These are phyloP conservation scores for Leucosporidium yakuticum DNA, from an alignment of 768 basidiomycete species.

Conservation along the genomic window DNA sequence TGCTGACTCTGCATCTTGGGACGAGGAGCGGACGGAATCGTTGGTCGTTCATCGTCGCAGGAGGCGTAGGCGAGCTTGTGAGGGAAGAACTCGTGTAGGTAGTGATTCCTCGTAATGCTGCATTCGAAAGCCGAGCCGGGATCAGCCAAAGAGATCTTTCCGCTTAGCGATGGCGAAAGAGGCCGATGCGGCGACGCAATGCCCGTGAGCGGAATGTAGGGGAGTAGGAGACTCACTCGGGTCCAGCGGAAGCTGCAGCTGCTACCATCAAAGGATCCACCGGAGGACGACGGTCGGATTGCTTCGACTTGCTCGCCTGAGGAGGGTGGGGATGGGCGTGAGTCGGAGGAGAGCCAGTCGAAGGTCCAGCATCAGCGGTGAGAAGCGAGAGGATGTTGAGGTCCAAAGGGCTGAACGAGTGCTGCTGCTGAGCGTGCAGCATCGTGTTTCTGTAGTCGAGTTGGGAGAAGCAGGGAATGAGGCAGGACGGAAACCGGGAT, in stretches of 20 bases:
- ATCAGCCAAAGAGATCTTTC: too few species aligned
- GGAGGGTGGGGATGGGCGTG: not conserved
- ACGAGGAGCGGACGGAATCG: not conserved
- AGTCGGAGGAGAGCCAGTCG: not conserved
- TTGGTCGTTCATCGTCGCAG: constrained; percentile 26
- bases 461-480: too few species aligned
- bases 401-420: constrained; percentile 48
- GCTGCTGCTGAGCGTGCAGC: not conserved
- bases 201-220: not conserved
- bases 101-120: constrained; percentile 72
- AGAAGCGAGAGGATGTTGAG: constrained; percentile 62
- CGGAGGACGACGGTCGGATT: not conserved
- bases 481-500: too few species aligned
- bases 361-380: constrained; percentile 7
- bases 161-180: not conserved
- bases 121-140: not conserved
- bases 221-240: constrained; percentile 45
- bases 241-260: constrained; percentile 65
- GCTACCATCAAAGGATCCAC: constrained; percentile 74
- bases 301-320: not conserved
- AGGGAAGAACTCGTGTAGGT: constrained; percentile 71
- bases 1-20: constrained; percentile 34
- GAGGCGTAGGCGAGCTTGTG: constrained; percentile 45
- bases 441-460: not conserved
- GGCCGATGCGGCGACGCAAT: not conserved